Conservation (phyloP, 2,329 filamentous ascomycete species). For the Teratosphaeria gauchensis region DNA sequence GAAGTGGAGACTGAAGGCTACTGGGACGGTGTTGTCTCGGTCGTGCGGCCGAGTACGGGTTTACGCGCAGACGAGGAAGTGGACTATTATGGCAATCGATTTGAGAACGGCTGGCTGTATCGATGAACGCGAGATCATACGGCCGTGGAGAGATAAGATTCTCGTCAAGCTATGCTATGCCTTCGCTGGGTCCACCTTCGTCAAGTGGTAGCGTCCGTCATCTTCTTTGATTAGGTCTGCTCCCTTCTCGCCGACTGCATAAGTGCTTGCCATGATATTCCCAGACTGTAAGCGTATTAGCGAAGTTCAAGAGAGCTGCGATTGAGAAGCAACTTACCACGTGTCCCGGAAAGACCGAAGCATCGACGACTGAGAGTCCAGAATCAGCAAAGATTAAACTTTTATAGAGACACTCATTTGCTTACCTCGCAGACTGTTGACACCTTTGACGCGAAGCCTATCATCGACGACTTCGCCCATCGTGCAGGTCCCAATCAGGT, state of each 20-base stretch:
- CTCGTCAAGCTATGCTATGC: neutral
- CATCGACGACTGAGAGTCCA: slow-evolving; percentile 21
- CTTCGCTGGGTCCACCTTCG: slow-evolving; percentile 3
- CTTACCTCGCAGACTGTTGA: slow-evolving; percentile 9
- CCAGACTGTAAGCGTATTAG: slow-evolving; percentile 8
- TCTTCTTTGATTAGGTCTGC: slow-evolving; percentile 24
- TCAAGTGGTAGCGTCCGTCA: slow-evolving; percentile 14
- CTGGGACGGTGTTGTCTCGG: slow-evolving; percentile 50
- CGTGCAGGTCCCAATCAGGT: slow-evolving; percentile 32
- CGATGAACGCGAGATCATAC: slow-evolving; percentile 6
- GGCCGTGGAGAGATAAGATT: neutral
- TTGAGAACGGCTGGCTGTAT: slow-evolving; percentile 20
- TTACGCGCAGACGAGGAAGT: slow-evolving; percentile 21
- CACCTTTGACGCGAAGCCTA: slow-evolving; percentile 22
- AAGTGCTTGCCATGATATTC: slow-evolving; percentile 18
- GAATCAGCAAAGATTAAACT: too few species aligned
- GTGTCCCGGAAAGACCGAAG: slow-evolving; percentile 27
- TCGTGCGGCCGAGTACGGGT: slow-evolving; percentile 36
- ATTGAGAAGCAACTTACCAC: slow-evolving; percentile 4
- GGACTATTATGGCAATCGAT: slow-evolving; percentile 27
- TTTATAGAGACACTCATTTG: too few species aligned
- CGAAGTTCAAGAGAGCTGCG: too few species aligned
- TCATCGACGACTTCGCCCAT: slow-evolving; percentile 26
- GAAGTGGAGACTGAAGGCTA: slow-evolving; percentile 42
- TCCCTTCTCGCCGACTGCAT: slow-evolving; percentile 28